A percentile compares a stretch with the other conserved stretches of the same genome.
phyloP scores from a whole-genome alignment of 768 basidiomycete species.

The Phlebiopsis flavidoalba region DNA sequence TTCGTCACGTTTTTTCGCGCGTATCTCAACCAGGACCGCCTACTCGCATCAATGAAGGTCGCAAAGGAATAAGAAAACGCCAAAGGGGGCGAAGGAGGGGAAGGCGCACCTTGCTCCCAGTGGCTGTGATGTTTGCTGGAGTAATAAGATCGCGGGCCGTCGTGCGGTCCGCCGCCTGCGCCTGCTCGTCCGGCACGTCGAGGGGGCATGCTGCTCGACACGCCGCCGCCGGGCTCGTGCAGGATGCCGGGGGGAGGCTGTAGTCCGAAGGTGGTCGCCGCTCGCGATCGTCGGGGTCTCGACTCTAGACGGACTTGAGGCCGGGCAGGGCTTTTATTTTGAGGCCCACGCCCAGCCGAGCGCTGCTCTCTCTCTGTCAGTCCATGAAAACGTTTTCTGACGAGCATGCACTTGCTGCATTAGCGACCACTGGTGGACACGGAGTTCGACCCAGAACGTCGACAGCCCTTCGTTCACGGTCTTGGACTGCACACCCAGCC shows the following conservation, averaged over 20 bases:
- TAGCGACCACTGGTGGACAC: conserved; percentile 50
- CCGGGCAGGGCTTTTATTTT: conserved; percentile 7
- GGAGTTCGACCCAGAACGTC: conserved; percentile 86
- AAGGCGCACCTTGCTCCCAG: conserved; percentile 49
- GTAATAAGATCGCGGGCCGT: conserved; percentile 40
- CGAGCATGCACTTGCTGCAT: no score
- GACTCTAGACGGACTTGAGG: not conserved
- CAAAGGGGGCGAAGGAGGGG: no score
- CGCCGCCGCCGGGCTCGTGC: not conserved
- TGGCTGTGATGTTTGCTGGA: conserved; percentile 66
- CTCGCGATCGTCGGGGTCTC: not conserved
- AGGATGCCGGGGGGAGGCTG: not conserved
- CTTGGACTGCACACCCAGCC: conserved; percentile 37
- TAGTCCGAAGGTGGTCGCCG: conserved; percentile 26
- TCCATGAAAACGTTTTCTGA: no score
- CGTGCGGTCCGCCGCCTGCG: not conserved
- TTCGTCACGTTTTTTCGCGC: conserved; percentile 15
- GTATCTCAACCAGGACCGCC: conserved; percentile 51
- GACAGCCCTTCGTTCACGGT: conserved; percentile 67
- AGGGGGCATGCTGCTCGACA: no score
- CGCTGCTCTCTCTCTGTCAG: no score
- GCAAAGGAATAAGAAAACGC: not conserved
- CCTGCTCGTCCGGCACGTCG: conserved; percentile 4
- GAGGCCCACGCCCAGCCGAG: conserved; percentile 38
- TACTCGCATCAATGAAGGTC: conserved; percentile 15